phyloP scores from a whole-genome alignment of 1,284 basidiomycete genomes.

The Rhodotorula sp. region DNA sequence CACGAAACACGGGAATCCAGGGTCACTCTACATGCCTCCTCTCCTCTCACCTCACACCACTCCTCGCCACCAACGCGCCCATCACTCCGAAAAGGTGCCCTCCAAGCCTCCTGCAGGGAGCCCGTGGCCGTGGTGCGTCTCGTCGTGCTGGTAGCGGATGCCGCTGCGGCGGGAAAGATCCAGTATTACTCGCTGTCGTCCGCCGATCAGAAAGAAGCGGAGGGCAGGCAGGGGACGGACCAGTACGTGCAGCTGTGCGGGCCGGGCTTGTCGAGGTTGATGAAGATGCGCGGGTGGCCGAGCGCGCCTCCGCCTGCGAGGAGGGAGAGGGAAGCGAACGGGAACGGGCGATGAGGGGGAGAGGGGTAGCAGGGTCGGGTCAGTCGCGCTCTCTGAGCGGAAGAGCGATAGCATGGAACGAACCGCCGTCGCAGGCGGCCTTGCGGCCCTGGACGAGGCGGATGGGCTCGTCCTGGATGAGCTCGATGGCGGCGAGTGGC shows the following conservation, averaged over 20 bases:
- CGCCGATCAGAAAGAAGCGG: not conserved
- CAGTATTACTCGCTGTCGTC: too few relatives aligned
- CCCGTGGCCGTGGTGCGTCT: slow-evolving; percentile 50
- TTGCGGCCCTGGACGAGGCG: slow-evolving; percentile 75
- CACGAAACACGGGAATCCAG: too few relatives aligned
- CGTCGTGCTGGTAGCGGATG: slow-evolving; percentile 73
- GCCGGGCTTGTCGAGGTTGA: slow-evolving; percentile 78
- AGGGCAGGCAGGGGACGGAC: slow-evolving; percentile 57
- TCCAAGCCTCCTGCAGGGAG: not conserved
- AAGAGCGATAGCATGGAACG: slow-evolving; percentile 46
- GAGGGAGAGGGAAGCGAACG: not conserved
- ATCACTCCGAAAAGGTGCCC: slow-evolving; percentile 10
- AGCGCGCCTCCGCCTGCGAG: slow-evolving; percentile 83
- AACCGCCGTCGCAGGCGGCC: slow-evolving; percentile 92
- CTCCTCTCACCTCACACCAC: too few relatives aligned
- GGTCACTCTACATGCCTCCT: too few relatives aligned
- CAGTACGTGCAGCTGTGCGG: slow-evolving; percentile 66
- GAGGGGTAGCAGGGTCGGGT: not conserved
- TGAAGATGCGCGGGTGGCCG: slow-evolving; percentile 94
- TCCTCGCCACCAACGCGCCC: too few relatives aligned
- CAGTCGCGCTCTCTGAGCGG: not conserved
- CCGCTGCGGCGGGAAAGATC: too few relatives aligned
- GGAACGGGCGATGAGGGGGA: not conserved
- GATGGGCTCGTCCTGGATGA: slow-evolving; percentile 83
- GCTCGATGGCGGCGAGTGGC: slow-evolving; percentile 86